Conservation (phyloP, 768 basidiomycete genomes). For the Suillus alpinus region DNA sequence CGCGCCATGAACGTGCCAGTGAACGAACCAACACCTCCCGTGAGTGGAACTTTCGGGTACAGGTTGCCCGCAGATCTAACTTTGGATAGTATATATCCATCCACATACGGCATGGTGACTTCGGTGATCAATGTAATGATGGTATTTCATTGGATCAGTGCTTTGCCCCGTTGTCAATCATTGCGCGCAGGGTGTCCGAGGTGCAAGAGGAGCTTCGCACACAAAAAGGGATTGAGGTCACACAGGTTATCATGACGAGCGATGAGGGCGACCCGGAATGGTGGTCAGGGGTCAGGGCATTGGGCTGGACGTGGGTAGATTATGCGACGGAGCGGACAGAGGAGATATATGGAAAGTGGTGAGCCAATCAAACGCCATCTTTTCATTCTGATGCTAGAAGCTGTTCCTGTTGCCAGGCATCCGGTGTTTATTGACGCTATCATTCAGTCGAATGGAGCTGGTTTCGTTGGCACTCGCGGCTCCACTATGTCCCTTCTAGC, state of each 20-base stretch:
- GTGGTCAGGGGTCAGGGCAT: conserved; percentile 50
- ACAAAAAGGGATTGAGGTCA: conserved; percentile 43
- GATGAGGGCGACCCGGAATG: conserved; percentile 55
- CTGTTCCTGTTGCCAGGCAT: conserved; percentile 45
- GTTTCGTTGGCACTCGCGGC: conserved; percentile 68
- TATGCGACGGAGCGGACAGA: conserved; percentile 42
- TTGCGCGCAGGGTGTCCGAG: conserved; percentile 54
- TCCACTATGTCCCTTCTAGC: conserved; percentile 74
- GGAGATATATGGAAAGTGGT: conserved; percentile 50
- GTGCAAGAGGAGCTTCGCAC: conserved; percentile 48
- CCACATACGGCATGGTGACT: conserved; percentile 57
- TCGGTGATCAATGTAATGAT: conserved; percentile 41
- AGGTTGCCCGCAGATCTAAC: background rate
- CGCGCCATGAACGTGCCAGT: conserved; percentile 40
- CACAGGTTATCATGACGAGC: conserved; percentile 61
- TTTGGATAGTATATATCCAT: conserved; percentile 49
- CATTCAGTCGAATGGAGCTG: conserved; percentile 63
- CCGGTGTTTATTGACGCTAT: conserved; percentile 70
- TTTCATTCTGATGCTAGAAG: background rate
- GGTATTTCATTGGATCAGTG: conserved; percentile 43
- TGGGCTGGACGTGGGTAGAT: conserved; percentile 54
- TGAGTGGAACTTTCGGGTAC: conserved; percentile 24
- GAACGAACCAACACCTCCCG: conserved; percentile 42
- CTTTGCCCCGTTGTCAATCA: conserved; percentile 50
- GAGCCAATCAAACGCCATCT: conserved; percentile 12